Base-by-base conservation (phyloP, 1,284 basidiomycete species). In the Boletus semigastroideus region DNA sequence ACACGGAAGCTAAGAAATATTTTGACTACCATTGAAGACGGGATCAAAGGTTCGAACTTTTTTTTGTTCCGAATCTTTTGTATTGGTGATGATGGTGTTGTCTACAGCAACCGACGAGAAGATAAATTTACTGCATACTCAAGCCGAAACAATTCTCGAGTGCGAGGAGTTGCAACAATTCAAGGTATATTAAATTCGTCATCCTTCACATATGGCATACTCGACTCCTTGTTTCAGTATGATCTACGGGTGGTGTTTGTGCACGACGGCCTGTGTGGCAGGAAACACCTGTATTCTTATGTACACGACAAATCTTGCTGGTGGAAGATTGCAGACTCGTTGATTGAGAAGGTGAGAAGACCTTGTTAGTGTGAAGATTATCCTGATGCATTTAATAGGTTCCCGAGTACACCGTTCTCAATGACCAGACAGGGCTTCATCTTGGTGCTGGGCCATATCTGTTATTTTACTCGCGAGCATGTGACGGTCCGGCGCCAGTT, bases 241-340 rank as follows among this genome's bases (percentile, higher is more conserved):
- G 86, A 90, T 56, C 77, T 92, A 22, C 84, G 86, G 6, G 83
- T 78, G 11, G 87, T 90, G 2, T 73, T 91, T 17, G 74, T 88
- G 38, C 85, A 90, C 59, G 87, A 86, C 13, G 89, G 88, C 12
- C 68, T 89, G 14, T 83, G 81, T 39, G 89, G 88, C 7, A 75
- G 87, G 36, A 85, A 78, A 49, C 84, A 89, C 58, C 70, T 89
- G 3, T 89, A 90, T 63, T 86, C 85, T 5, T 91, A 90, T 59
- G 80, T 89, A 13, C 79, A 83, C 53, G 79, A 86, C 51, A 70
- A 71, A 51, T 80, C 75, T 12, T 72, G 66, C 14, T 91, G 89
- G 89, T 91, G 87, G 87, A 90, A 88, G 68, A 84, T 81, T 2
- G 74, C 85, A n/a, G 88, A 90, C 60, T 78, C 79, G 51, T 69